phyloP scores from a whole-genome alignment of 768 basidiomycete species.

The Tulasnella calospora region DNA sequence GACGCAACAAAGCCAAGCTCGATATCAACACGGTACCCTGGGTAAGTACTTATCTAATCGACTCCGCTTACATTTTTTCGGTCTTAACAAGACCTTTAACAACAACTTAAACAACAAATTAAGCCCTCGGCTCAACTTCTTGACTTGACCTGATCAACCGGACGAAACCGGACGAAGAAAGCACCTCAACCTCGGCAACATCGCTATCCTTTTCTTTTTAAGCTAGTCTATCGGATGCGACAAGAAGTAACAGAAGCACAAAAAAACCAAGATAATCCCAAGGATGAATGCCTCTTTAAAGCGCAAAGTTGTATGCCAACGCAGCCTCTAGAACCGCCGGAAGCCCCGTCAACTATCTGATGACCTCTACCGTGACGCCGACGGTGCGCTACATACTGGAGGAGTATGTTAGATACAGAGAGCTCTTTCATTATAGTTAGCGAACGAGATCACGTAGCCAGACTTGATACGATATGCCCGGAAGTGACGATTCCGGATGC shows the following conservation, averaged over 20 bases:
- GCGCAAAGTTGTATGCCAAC: not conserved
- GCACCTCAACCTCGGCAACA: too few species aligned
- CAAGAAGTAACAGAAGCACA: not conserved
- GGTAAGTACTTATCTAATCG: too few species aligned
- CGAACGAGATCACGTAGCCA: not conserved
- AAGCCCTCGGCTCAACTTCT: too few species aligned
- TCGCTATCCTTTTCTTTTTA: too few species aligned
- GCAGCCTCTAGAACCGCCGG: not conserved
- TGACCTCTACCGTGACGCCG: not conserved
- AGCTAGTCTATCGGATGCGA: not conserved
- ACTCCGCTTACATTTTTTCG: too few species aligned
- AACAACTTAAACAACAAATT: too few species aligned
- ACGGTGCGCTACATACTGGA: not conserved
- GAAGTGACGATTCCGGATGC: not conserved
- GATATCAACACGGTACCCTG: too few species aligned
- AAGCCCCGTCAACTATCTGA: not conserved
- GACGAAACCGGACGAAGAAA: too few species aligned
- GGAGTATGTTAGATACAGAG: not conserved
- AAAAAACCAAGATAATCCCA: not conserved
- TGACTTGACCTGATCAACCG: too few species aligned
- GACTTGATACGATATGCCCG: not conserved
- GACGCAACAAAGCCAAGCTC: too few species aligned
- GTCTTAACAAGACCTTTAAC: too few species aligned
- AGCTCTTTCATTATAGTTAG: not conserved
- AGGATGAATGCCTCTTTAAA: not conserved